These are phyloP conservation scores for Artemisia argyi DNA, from an alignment of 129 eudicot genomes.

Conservation along the genomic window DNA sequence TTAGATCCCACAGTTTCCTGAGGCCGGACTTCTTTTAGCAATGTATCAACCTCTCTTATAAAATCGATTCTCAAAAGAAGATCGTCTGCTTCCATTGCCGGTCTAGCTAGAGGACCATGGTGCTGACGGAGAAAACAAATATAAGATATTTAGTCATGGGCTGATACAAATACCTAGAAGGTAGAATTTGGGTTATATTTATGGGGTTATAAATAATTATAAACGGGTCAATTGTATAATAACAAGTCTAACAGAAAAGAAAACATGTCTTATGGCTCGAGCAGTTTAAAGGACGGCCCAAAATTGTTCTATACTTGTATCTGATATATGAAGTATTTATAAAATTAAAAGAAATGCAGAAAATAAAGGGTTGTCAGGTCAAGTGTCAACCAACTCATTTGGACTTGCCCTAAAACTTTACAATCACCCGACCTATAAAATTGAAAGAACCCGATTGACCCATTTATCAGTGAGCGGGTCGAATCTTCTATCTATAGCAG, in stretches of 20 bases:
- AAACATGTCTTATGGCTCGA: background rate
- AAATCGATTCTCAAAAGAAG: slow-evolving; percentile 86
- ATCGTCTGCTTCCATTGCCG: slow-evolving; percentile 65
- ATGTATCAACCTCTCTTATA: slow-evolving; percentile 71
- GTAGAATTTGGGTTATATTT: background rate
- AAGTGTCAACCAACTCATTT: no score
- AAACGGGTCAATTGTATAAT: background rate
- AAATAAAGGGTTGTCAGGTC: no score
- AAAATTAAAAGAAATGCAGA: no score
- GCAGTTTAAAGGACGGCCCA: background rate
- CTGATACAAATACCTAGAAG: background rate
- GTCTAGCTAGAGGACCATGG: slow-evolving; percentile 78
- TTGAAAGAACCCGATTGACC: no score
- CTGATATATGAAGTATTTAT: no score
- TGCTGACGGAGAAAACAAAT: slow-evolving; percentile 43
- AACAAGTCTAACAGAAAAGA: background rate
- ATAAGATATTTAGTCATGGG: background rate
- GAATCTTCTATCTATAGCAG: no score
- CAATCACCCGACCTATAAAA: no score
- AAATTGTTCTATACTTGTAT: no score
- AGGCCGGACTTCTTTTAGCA: slow-evolving; percentile 75
- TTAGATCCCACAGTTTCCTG: slow-evolving; percentile 32
- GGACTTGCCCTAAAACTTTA: no score
- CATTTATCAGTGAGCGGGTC: no score
- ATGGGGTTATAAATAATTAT: background rate